These are phyloP conservation scores for Schrenkiella parvula DNA, from an alignment of 345 rosid species.

Conservation along the genomic window DNA sequence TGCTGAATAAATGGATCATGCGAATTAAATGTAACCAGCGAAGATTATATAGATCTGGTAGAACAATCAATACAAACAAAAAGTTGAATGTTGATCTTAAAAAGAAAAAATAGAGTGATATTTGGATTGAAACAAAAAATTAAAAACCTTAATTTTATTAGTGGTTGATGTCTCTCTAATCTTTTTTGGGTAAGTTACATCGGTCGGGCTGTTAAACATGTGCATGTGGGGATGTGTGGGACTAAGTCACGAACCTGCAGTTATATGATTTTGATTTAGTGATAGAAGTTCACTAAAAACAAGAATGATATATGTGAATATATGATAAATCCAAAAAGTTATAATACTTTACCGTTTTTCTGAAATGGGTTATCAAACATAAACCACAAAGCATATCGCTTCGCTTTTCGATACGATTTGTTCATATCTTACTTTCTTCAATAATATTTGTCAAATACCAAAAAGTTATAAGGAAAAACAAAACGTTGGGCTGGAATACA, in stretches of 20 bases:
- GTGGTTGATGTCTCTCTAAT: background rate
- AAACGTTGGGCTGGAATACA: background rate
- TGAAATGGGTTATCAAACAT: background rate
- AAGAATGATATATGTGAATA: background rate
- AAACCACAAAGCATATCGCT: background rate
- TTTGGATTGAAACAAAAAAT: no score
- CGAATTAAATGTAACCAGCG: background rate
- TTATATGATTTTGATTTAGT: background rate
- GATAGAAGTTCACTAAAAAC: constrained; percentile 14
- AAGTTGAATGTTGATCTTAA: background rate
- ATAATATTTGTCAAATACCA: background rate
- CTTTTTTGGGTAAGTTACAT: background rate
- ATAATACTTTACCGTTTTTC: background rate
- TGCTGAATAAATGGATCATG: background rate
- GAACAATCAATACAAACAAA: background rate
- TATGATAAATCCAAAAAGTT: constrained; percentile 12
- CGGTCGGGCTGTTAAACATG: constrained; percentile 5
- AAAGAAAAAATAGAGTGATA: background rate
- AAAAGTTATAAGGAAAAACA: background rate
- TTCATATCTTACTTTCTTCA: background rate
- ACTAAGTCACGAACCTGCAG: background rate
- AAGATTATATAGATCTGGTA: background rate
- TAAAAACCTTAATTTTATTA: background rate
- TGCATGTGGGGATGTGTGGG: constrained; percentile 18
- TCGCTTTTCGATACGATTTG: background rate